Conservation (phyloP, 2,329 filamentous ascomycete species). For the Trichoderma sp. region DNA sequence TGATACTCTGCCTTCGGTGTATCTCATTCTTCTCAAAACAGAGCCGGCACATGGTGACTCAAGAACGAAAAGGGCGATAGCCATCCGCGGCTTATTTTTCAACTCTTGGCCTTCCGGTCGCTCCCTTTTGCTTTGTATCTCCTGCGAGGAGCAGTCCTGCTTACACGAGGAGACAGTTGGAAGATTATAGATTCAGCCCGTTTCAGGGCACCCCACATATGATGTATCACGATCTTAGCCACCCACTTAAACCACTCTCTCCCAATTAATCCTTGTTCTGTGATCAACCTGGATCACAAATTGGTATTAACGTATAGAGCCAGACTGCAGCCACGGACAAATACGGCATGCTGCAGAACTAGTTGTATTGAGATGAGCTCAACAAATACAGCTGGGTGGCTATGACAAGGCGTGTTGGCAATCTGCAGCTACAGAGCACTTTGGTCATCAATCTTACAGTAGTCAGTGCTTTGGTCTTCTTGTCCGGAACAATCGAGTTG, state of each 20-base stretch:
- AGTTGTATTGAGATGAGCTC: not conserved
- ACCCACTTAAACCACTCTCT: constrained; percentile 18
- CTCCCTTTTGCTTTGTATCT: not conserved
- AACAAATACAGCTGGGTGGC: not conserved
- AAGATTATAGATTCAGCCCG: constrained; percentile 21
- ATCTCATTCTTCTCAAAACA: not conserved
- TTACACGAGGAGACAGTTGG: not conserved
- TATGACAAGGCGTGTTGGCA: not conserved
- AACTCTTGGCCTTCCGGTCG: not conserved
- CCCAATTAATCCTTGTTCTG: constrained; percentile 10
- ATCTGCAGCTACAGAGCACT: not conserved
- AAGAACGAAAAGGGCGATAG: not conserved
- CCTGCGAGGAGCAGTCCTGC: not conserved
- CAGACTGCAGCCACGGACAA: not conserved
- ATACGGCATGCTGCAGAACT: not conserved
- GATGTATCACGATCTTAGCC: constrained; percentile 29
- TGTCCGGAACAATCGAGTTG: not conserved
- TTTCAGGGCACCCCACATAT: constrained; percentile 28
- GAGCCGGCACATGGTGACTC: not conserved
- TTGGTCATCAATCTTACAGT: not conserved
- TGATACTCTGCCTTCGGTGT: not conserved
- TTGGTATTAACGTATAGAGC: not conserved
- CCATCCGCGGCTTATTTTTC: not conserved
- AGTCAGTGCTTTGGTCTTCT: not conserved
- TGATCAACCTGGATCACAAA: constrained; percentile 12